Evolutionary conservation across 23 red algal species (phyloP).

Genomic region (Pyropia yezoensis): DNA sequence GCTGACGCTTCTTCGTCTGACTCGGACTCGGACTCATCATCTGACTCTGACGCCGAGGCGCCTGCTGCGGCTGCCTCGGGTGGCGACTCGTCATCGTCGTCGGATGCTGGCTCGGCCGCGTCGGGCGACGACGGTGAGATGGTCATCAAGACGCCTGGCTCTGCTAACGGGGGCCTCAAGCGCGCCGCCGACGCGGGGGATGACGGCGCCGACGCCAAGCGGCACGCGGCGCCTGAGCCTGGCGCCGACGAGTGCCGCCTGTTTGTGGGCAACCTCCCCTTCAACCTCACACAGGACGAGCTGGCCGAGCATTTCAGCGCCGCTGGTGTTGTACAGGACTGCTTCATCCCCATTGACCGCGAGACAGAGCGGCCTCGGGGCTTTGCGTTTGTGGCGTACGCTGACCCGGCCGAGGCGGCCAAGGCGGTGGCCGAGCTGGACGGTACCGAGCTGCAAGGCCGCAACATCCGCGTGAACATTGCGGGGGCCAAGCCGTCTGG

Average conservation of each 20-base stretch:
- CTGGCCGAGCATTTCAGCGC: slow-evolving; percentile 17
- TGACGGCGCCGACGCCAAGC: slow-evolving; percentile 9
- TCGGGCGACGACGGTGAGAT: too few relatives aligned
- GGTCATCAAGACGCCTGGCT: background rate
- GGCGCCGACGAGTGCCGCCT: slow-evolving; percentile 33
- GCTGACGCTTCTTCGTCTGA: background rate
- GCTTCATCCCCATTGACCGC: slow-evolving; percentile 45
- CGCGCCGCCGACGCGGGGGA: background rate
- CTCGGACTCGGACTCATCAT: too few relatives aligned
- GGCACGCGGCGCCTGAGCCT: slow-evolving; percentile 1
- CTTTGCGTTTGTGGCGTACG: slow-evolving; percentile 92
- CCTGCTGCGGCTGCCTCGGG: too few relatives aligned
- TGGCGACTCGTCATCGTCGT: too few relatives aligned
- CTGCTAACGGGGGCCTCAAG: background rate
- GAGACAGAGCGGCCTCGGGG: slow-evolving; percentile 47
- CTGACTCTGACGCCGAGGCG: too few relatives aligned
- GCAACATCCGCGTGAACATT: background rate
- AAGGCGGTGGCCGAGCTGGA: slow-evolving; percentile 83
- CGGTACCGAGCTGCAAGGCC: slow-evolving; percentile 45
- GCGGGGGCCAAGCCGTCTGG: background rate
- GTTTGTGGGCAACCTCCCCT: slow-evolving; percentile 74
- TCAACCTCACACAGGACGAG: slow-evolving; percentile 36
- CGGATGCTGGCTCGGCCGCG: too few relatives aligned
- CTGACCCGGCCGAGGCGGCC: slow-evolving; percentile 59
- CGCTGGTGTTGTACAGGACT: slow-evolving; percentile 46